Evolutionary conservation across 306 rosid species (phyloP).

Genomic region (Cucurbita ficifolia): DNA sequence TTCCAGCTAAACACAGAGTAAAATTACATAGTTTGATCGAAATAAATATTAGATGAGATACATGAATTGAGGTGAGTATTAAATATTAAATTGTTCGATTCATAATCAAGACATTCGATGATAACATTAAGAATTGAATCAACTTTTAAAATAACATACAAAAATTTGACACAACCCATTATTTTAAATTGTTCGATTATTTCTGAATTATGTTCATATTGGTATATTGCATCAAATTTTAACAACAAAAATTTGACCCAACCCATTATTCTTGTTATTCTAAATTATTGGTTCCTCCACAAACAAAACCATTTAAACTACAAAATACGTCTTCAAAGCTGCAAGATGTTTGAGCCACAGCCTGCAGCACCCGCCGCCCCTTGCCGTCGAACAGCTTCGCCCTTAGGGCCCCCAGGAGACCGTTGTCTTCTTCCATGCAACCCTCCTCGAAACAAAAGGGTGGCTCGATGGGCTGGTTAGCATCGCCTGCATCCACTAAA

Average conservation of each 20-base stretch:
- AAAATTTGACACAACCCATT: background rate
- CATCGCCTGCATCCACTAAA: background rate
- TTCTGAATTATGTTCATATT: too few relatives aligned
- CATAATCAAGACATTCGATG: too few relatives aligned
- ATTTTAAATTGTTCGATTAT: too few relatives aligned
- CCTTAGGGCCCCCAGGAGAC: constrained; percentile 50
- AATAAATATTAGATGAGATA: too few relatives aligned
- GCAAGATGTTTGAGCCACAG: background rate
- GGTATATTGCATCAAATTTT: too few relatives aligned
- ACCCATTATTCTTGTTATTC: background rate
- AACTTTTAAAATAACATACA: too few relatives aligned
- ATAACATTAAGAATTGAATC: too few relatives aligned
- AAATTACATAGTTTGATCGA: too few relatives aligned
- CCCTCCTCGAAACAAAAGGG: constrained; percentile 53
- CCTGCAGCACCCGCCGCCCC: constrained; percentile 1
- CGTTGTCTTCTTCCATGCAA: constrained; percentile 20
- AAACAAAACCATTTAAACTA: background rate
- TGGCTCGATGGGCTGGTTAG: constrained; percentile 6
- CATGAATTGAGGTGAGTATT: too few relatives aligned
- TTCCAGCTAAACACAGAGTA: too few relatives aligned
- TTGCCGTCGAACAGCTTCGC: constrained; percentile 39
- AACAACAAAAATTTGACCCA: background rate
- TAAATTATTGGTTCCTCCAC: background rate
- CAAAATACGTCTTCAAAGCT: background rate
- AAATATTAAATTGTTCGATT: too few relatives aligned